A percentile compares a stretch with the other conserved stretches of the same genome.
Conservation (phyloP, 108 stramenopile genomes). For the Nitzschia putrida region DNA sequence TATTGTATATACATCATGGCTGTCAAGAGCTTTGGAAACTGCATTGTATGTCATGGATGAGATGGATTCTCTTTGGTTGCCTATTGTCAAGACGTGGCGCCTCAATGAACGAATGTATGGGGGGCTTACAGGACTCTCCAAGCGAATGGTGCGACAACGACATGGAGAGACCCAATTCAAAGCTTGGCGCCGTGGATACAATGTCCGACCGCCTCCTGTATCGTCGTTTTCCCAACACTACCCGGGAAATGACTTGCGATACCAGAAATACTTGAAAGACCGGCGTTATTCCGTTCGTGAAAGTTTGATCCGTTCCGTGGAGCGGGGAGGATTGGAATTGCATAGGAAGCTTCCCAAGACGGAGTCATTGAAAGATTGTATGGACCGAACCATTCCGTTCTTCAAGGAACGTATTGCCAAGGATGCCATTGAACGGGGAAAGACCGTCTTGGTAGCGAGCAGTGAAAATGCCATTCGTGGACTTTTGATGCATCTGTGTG, state of each 20-base stretch:
- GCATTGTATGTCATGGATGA: slow-evolving; percentile 87
- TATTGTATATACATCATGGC: slow-evolving; percentile 94
- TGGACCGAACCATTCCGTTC: slow-evolving; percentile 89
- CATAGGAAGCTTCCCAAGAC: slow-evolving; percentile 85
- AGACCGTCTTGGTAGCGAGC: slow-evolving; percentile 93
- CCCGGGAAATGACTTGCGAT: slow-evolving; percentile 87
- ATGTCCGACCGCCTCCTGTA: slow-evolving; percentile 80
- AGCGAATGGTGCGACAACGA: slow-evolving; percentile 89
- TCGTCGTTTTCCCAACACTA: slow-evolving; percentile 73
- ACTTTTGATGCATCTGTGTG: slow-evolving; percentile 95
- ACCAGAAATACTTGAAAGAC: slow-evolving; percentile 83
- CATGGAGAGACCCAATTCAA: slow-evolving; percentile 93
- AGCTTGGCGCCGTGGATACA: slow-evolving; percentile 88
- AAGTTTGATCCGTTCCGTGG: slow-evolving; percentile 77
- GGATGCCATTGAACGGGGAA: slow-evolving; percentile 85
- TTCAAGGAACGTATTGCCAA: slow-evolving; percentile 88
- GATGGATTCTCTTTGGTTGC: slow-evolving; percentile 88
- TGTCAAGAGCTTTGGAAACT: slow-evolving; percentile 91
- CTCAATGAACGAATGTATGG: slow-evolving; percentile 93
- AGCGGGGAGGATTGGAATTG: slow-evolving; percentile 57
- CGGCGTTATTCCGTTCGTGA: slow-evolving; percentile 72
- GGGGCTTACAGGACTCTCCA: slow-evolving; percentile 86
- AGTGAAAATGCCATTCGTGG: slow-evolving; percentile 99
- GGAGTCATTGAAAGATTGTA: slow-evolving; percentile 73
- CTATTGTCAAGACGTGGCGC: slow-evolving; percentile 91